These are phyloP conservation scores for Candida railenensis DNA, from an alignment of 805 yeast genomes.

Conservation along the genomic window DNA sequence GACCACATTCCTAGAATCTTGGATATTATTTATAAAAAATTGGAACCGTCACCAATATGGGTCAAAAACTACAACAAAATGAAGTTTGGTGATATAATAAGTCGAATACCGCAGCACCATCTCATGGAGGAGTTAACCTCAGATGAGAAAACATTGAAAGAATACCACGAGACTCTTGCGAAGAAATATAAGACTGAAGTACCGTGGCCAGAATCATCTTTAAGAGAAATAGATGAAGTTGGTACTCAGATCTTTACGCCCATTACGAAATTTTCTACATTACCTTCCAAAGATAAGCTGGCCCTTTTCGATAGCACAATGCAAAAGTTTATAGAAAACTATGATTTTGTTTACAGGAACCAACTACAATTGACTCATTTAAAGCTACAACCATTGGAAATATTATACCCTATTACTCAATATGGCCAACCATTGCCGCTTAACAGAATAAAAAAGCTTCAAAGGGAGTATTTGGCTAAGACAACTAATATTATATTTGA, in stretches of 20 bases:
- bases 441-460: constrained; percentile 1
- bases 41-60: constrained; percentile 17
- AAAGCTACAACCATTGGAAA: constrained; percentile 31
- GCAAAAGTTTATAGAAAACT: constrained; percentile 3
- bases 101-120: constrained; percentile 36
- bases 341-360: constrained; percentile 19
- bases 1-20: constrained; percentile 20
- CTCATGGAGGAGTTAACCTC: constrained; percentile 24
- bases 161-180: constrained; percentile 16
- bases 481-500: not conserved
- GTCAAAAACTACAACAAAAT: constrained; percentile 16
- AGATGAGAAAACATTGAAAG: constrained; percentile 6
- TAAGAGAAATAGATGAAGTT: not conserved
- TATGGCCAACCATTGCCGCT: constrained; percentile 32
- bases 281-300: not conserved
- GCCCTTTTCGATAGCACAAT: not conserved
- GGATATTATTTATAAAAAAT: constrained; percentile 25
- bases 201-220: not conserved
- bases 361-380: constrained; percentile 18
- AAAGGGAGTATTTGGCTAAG: not conserved
- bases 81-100: constrained; percentile 20
- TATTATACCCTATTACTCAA: constrained; percentile 26
- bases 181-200: constrained; percentile 9
- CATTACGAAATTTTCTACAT: not conserved
- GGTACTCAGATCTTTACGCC: not conserved